Evolutionary conservation across 2,329 filamentous ascomycete genomes (phyloP).

Genomic region (Microdochium paspali): DNA sequence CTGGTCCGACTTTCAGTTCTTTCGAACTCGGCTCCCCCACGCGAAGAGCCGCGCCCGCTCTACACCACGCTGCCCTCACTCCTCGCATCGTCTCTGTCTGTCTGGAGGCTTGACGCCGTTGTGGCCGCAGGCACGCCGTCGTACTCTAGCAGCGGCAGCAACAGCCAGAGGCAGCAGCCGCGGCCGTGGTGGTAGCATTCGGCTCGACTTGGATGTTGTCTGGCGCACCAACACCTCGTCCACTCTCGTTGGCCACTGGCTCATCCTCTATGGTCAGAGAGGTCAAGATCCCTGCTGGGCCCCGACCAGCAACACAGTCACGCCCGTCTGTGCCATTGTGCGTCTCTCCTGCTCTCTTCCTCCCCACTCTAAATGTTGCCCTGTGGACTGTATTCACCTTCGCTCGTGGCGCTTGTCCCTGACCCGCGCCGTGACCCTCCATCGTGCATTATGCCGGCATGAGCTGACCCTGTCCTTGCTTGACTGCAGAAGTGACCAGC

Average conservation of each 20-base stretch:
- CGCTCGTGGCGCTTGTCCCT: neutral
- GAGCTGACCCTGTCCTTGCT: neutral
- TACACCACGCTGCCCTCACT: neutral
- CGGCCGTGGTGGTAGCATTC: neutral
- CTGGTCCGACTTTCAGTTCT: constrained; percentile 1
- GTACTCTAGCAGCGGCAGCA: neutral
- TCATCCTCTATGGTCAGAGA: constrained; percentile 39
- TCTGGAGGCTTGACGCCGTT: neutral
- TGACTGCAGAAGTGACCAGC: neutral
- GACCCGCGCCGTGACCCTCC: no score
- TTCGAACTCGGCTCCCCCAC: constrained; percentile 5
- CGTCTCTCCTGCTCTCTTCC: constrained; percentile 3
- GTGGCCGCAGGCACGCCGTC: neutral
- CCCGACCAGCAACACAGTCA: constrained; percentile 48
- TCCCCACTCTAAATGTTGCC: neutral
- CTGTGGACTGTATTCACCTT: neutral
- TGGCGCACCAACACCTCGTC: neutral
- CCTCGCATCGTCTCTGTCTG: neutral
- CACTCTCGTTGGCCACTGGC: neutral
- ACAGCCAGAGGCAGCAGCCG: neutral
- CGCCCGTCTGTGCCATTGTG: constrained; percentile 14
- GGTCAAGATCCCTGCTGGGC: constrained; percentile 47
- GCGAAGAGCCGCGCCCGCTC: neutral
- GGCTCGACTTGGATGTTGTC: neutral
- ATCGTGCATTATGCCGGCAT: neutral